Percentiles rank a stretch among this genome's conserved stretches.
phyloP scores from a whole-genome alignment of 2,329 filamentous ascomycete species.

The Akanthomyces muscarius region DNA sequence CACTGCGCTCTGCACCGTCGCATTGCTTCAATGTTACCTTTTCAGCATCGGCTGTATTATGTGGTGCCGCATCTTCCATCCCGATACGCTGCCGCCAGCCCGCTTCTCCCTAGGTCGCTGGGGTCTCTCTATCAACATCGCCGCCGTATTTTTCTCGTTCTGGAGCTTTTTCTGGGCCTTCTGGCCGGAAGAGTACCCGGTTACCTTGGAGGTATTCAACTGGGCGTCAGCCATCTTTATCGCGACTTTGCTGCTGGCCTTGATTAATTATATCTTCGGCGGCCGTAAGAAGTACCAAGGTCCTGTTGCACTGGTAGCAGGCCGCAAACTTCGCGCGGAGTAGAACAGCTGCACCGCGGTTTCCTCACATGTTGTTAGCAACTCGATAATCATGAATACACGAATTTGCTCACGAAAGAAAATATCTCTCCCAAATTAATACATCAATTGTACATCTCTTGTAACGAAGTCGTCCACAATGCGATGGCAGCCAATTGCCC shows the following conservation, averaged over 20 bases:
- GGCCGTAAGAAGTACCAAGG: constrained; percentile 17
- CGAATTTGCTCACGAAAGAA: no score
- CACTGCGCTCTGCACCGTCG: constrained; percentile 17
- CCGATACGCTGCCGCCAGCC: constrained; percentile 18
- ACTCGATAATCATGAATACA: no score
- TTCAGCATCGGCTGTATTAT: constrained; percentile 21
- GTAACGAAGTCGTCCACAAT: no score
- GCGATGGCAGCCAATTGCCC: no score
- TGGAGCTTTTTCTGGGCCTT: constrained; percentile 22
- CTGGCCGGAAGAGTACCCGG: constrained; percentile 18
- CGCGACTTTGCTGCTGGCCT: constrained; percentile 5
- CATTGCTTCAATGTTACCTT: constrained; percentile 20
- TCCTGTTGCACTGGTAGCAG: constrained; percentile 18
- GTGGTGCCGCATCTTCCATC: constrained; percentile 19
- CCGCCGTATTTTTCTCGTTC: constrained; percentile 10
- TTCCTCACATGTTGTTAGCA: neutral
- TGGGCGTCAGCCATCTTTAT: constrained; percentile 19
- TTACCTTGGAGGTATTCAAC: constrained; percentile 18
- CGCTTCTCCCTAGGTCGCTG: constrained; percentile 20
- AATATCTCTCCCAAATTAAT: no score
- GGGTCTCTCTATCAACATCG: constrained; percentile 17
- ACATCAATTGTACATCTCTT: no score
- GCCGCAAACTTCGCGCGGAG: constrained; percentile 3
- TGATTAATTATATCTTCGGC: constrained; percentile 15
- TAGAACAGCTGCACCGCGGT: neutral